A percentile compares a stretch with the other conserved stretches of the same genome.
These are phyloP conservation scores for Scutellaria barbata DNA, from an alignment of 257 asterid species.

Conservation along the genomic window DNA sequence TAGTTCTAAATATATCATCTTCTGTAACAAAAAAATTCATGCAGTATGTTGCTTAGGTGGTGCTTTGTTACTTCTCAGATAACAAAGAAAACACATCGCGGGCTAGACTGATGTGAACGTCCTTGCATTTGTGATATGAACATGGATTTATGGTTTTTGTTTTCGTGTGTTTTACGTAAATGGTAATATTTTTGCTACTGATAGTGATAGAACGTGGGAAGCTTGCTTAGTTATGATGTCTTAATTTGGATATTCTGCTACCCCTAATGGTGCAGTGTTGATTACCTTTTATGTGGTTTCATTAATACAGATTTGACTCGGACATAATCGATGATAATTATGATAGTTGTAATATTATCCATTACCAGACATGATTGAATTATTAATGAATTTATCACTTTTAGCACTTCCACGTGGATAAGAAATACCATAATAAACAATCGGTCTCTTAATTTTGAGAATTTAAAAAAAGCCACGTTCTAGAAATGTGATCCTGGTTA, in stretches of 20 bases:
- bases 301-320: neutral
- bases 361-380: slow-evolving; percentile 1
- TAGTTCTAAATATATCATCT: slow-evolving; percentile 1
- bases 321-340: slow-evolving; percentile 2
- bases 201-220: slow-evolving; percentile 9
- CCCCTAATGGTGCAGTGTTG: neutral
- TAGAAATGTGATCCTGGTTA: slow-evolving; percentile 4
- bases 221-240: slow-evolving; percentile 19
- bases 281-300: slow-evolving; percentile 16
- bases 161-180: slow-evolving; percentile 10
- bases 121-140: slow-evolving; percentile 1
- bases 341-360: neutral
- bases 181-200: slow-evolving; percentile 1
- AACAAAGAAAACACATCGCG: neutral
- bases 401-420: slow-evolving; percentile 20
- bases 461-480: neutral
- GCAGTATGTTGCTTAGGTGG: slow-evolving; percentile 20
- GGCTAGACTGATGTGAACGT: neutral
- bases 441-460: slow-evolving; percentile 15
- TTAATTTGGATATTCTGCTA: slow-evolving; percentile 18
- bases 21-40: neutral
- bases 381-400: neutral
- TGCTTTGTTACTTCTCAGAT: slow-evolving; percentile 15
- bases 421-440: slow-evolving; percentile 24
- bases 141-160: slow-evolving; percentile 7